Evolutionary conservation across 352 stramenopile genomes (phyloP), one percentile per base, ranked within the genome.

Genomic region (Phytophthora syringae): DNA sequence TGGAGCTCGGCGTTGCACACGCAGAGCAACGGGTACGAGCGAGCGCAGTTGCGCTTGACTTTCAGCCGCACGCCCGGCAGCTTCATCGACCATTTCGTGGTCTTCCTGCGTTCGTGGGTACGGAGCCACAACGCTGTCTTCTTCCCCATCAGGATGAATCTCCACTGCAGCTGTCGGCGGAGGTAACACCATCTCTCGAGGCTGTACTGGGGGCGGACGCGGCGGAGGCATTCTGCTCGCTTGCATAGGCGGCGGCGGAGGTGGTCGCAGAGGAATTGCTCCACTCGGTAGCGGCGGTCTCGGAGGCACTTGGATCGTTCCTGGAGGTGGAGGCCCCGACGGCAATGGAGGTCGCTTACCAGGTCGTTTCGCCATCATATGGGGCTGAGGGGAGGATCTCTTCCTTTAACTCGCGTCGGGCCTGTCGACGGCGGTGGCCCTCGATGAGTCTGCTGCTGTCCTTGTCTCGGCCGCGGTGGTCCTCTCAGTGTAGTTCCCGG

Each of bases 281-380:
- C 70, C 81, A 21, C 36, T 63, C 13, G 84, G 84, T 24, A 93
- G 45, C n/a, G 84, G 84, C 5, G 84, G 84, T 57, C 78, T 66
- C 1, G 37, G 21, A 13, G 84, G 82, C 10, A 93, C 72, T 53
- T 89, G 81, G 30, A 93, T 92, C 13, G 73, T 86, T 3, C 72
- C 67, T 37, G 82, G 73, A 10, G 84, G 84, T 7, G 82, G 82
- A 43, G 82, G 80, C 6, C 77, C 77, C 3, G 65, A 36, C 2
- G 84, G 84, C 37, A 91, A 55, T 7, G 82, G 81, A 3, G 84
- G 84, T 18, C 82, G 77, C 52, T 93, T 92, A 0, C 84, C 84
- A 51, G 78, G 82, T 37, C 82, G 77, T 52, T 42, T 59, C 4
- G 52, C 42, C 65, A 72, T 72, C 5, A 13, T 21, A 15, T 53